Conservation (phyloP, 768 basidiomycete genomes). For the Auriscalpium orientale region DNA sequence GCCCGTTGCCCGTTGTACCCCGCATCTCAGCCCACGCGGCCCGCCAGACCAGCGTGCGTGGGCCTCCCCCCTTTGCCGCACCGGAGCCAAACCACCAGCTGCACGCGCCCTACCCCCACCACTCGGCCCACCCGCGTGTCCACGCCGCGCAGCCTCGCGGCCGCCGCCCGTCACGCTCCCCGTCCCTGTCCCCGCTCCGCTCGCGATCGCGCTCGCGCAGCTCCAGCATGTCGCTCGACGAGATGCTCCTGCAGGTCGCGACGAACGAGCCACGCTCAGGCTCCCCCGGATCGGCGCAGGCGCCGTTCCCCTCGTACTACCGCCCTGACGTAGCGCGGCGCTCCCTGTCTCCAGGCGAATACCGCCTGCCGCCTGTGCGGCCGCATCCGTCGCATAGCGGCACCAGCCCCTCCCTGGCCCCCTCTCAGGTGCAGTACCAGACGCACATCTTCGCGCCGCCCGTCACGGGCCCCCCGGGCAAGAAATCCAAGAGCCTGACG, state of each 20-base stretch:
- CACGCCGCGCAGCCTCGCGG: constrained; percentile 13
- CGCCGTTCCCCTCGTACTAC: constrained; percentile 23
- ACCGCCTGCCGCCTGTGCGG: constrained; percentile 2
- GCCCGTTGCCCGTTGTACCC: background rate
- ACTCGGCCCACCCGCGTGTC: constrained; percentile 19
- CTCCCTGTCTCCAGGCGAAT: constrained; percentile 6
- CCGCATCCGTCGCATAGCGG: constrained; percentile 15
- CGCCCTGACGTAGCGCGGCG: constrained; percentile 15
- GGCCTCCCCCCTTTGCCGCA: constrained; percentile 13
- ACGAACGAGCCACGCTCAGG: constrained; percentile 28
- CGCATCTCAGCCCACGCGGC: constrained; percentile 12
- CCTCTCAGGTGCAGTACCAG: constrained; percentile 28
- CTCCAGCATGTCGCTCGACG: constrained; percentile 35
- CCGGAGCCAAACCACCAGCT: constrained; percentile 11
- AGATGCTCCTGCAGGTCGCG: constrained; percentile 40
- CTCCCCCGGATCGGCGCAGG: constrained; percentile 14
- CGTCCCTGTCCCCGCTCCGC: constrained; percentile 26
- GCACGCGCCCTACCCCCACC: constrained; percentile 20
- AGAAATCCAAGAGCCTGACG: constrained; percentile 47
- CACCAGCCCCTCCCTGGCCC: constrained; percentile 16
- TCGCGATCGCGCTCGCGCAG: constrained; percentile 25
- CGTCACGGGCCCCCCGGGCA: constrained; percentile 64
- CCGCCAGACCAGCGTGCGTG: constrained; percentile 11
- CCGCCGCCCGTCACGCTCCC: constrained; percentile 16
- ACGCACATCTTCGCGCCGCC: constrained; percentile 67